Conservation (phyloP, 164 flowering plant genomes). For the Nelumbo lutea region DNA sequence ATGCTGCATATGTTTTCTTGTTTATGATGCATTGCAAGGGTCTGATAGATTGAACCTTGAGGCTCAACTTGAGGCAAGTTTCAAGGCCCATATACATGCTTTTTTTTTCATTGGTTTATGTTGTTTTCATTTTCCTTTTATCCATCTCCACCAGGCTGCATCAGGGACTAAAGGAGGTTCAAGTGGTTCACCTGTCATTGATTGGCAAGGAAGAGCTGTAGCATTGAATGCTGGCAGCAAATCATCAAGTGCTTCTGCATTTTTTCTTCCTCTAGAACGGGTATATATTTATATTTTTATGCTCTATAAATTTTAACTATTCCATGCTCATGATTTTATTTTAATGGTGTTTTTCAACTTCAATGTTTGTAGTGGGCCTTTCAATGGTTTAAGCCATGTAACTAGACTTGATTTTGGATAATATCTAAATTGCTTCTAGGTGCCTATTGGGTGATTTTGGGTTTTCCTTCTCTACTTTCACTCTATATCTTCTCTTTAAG, state of each 20-base stretch:
- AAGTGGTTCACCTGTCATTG: slow-evolving; percentile 97
- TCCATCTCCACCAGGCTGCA: slow-evolving; percentile 60
- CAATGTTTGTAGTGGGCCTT: not conserved
- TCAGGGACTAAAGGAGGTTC: slow-evolving; percentile 99
- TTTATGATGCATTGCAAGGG: too few relatives aligned
- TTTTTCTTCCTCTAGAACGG: slow-evolving; percentile 87
- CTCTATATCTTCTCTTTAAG: too few relatives aligned
- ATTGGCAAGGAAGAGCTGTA: slow-evolving; percentile 96
- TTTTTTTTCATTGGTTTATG: not conserved
- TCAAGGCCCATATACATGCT: too few relatives aligned
- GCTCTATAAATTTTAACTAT: not conserved
- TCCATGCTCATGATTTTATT: not conserved
- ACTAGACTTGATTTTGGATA: too few relatives aligned
- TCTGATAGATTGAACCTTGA: too few relatives aligned
- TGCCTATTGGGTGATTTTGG: too few relatives aligned
- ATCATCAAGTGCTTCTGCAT: slow-evolving; percentile 92
- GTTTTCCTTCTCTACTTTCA: too few relatives aligned
- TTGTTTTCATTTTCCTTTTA: not conserved
- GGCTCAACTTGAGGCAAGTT: too few relatives aligned
- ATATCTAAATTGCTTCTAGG: too few relatives aligned
- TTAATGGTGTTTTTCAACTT: not conserved
- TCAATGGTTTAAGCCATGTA: not conserved
- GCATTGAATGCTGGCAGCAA: slow-evolving; percentile 99
- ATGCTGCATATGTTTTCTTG: too few relatives aligned
- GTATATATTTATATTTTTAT: slow-evolving; percentile 31